phyloP scores from a whole-genome alignment of 495 filamentous ascomycete genomes.

The Aspergillus bertholletiae region DNA sequence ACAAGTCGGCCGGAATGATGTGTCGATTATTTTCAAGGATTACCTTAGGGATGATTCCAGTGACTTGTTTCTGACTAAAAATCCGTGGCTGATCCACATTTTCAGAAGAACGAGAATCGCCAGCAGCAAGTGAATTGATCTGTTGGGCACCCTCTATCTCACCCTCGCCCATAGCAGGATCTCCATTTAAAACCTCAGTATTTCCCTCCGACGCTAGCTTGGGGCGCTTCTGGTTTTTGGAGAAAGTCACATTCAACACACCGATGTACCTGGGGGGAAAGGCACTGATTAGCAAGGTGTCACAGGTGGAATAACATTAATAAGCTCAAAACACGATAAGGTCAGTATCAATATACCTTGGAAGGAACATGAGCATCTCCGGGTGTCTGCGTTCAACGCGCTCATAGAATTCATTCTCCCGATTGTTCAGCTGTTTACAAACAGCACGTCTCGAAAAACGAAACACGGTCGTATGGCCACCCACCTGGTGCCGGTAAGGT shows the following conservation, averaged over 20 bases:
- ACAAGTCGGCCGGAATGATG: conserved; percentile 84
- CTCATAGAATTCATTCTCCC: conserved; percentile 98
- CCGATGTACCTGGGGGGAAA: conserved; percentile 76
- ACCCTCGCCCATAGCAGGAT: neutral
- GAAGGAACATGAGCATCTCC: conserved; percentile 83
- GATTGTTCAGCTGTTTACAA: conserved; percentile 95
- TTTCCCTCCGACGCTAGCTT: conserved; percentile 46
- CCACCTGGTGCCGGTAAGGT: conserved; percentile 95
- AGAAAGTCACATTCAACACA: conserved; percentile 94
- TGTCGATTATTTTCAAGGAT: conserved; percentile 94
- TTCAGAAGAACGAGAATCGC: conserved; percentile 16
- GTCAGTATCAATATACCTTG: conserved; percentile 62
- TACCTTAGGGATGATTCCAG: conserved; percentile 74
- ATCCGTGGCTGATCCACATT: conserved; percentile 53
- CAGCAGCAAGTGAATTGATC: conserved; percentile 16
- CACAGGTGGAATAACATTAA: neutral
- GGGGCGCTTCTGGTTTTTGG: conserved; percentile 70
- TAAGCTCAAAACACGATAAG: conserved; percentile 5
- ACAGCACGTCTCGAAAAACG: conserved; percentile 92
- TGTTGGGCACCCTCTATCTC: conserved; percentile 15
- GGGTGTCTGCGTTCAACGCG: conserved; percentile 87
- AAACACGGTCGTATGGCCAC: conserved; percentile 93
- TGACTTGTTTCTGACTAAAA: conserved; percentile 74
- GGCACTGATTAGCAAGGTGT: conserved; percentile 26
- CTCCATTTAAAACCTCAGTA: conserved; percentile 18